A percentile compares a stretch with the other conserved stretches of the same genome.
Evolutionary conservation across 495 filamentous ascomycete species (phyloP).

Genomic region (Aspergillus ostianus): DNA sequence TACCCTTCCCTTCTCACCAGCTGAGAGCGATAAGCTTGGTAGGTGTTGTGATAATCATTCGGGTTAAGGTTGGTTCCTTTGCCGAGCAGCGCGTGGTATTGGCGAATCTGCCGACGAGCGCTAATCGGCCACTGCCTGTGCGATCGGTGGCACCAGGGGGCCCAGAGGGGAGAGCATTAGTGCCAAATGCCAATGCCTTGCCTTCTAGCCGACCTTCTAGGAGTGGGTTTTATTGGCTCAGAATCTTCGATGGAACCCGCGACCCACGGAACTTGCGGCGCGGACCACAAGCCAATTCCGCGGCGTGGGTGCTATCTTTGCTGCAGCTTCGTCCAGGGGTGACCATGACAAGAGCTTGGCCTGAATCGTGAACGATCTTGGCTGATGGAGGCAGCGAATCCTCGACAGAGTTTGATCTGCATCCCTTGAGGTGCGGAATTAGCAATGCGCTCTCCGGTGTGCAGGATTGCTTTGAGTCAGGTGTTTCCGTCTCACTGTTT

Average conservation of each 20-base stretch:
- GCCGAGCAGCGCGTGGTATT: slow-evolving; percentile 16
- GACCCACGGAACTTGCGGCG: slow-evolving; percentile 8
- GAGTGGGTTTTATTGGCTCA: background rate
- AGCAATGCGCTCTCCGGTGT: background rate
- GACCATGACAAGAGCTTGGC: background rate
- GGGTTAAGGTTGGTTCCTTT: slow-evolving; percentile 8
- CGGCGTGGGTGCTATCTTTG: background rate
- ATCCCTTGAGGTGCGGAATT: background rate
- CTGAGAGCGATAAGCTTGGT: slow-evolving; percentile 4
- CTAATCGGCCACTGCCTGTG: background rate
- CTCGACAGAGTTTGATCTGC: background rate
- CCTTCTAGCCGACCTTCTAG: background rate
- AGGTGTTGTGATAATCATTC: background rate
- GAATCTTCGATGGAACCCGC: background rate
- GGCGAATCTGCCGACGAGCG: slow-evolving; percentile 17
- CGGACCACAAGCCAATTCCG: slow-evolving; percentile 3
- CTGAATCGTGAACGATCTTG: background rate
- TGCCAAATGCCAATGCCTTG: background rate
- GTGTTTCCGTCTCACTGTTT: background rate
- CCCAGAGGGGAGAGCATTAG: background rate
- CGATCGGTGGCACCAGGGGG: background rate
- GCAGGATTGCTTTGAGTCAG: background rate
- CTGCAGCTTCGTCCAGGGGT: background rate
- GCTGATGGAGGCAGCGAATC: slow-evolving; percentile 2
- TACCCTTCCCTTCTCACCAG: background rate